Base-by-base conservation (phyloP, 106 monocot species). In the Dioscorea zingiberensis region DNA sequence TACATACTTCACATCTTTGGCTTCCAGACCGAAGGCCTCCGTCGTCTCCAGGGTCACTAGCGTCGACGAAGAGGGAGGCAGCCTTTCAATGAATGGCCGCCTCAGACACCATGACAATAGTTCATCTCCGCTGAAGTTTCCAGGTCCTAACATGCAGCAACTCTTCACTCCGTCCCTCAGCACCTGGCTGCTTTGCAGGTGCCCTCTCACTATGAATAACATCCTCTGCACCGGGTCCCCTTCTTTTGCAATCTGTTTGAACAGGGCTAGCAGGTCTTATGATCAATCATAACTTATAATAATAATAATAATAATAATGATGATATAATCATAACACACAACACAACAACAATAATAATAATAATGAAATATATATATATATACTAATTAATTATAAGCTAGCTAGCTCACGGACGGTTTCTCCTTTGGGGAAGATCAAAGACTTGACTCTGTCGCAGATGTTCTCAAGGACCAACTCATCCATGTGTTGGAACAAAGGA, bases 91-190 rank as follows among this genome's bases (percentile, higher is more conserved):
- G 76, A 93, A 93, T 1, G 93, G 93, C 3, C 85, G 75, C 8
- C 88, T 77, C 19, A 93, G 79, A 80, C 93, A 93, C 93, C 93
- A 93, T 1, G 93, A 85, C 26, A 93, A 70, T 27, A 93, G 83
- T 82, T 93, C 93, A 69, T 93, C 93, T 5, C 93, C 93, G 44
- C 69, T 88, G 85, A 93, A 93, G 80, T 93, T 93, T 14, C 93
- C 93, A 8, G 93, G 93, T 46, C 93, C 93, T 3, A 93, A 75
- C 88, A 76, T 89, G 76, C 93, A 93, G 80, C 75, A 83, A 64
- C 93, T 93, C 73, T 83, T 80, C 21, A 89, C 75, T 10, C 80
- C 88, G 63, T 85, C 79, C 0, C 93, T 68, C 16, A 93, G 76
- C 46, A 65, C 29, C 60, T 93, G 93, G 80, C 85, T 85, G 71